Percentiles rank a stretch among this genome's conserved stretches.
These are phyloP conservation scores for Silene uniflora DNA, from an alignment of 148 eudicot species.

Conservation along the genomic window DNA sequence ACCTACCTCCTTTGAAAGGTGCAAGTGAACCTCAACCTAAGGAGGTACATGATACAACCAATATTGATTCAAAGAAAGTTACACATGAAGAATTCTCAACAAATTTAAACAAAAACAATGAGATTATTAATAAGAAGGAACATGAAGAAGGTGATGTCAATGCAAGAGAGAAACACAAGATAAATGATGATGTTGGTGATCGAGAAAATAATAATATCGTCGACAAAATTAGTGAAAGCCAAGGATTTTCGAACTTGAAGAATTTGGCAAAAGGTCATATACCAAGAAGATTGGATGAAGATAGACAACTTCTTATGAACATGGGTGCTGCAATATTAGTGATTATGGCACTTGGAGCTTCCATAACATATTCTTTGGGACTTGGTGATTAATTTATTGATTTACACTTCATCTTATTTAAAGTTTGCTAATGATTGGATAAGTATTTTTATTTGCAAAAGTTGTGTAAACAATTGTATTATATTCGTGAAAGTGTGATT, in stretches of 20 bases:
- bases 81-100: neutral
- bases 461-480: neutral
- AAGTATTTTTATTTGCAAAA: neutral
- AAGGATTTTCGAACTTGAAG: conserved; percentile 8
- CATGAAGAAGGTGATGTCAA: too few relatives aligned
- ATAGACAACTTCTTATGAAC: conserved; percentile 46
- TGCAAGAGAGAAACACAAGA: neutral
- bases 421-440: too few relatives aligned
- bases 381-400: neutral
- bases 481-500: neutral
- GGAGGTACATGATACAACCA: neutral
- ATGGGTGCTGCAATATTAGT: conserved; percentile 57
- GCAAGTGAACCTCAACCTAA: neutral
- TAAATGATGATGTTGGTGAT: neutral
- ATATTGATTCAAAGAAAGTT: neutral
- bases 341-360: conserved; percentile 51
- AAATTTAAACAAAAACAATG: neutral
- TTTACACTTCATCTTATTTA: neutral
- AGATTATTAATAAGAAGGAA: neutral
- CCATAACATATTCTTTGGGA: conserved; percentile 38
- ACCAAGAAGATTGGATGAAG: conserved; percentile 33
- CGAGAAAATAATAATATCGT: neutral
- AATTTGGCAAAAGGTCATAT: conserved; percentile 1
- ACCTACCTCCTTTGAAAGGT: neutral
- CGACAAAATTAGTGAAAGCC: neutral